Percentiles rank a stretch among this genome's conserved stretches.
These are phyloP conservation scores for Fraxinus platypoda DNA, from an alignment of 305 asterid species.

Conservation along the genomic window DNA sequence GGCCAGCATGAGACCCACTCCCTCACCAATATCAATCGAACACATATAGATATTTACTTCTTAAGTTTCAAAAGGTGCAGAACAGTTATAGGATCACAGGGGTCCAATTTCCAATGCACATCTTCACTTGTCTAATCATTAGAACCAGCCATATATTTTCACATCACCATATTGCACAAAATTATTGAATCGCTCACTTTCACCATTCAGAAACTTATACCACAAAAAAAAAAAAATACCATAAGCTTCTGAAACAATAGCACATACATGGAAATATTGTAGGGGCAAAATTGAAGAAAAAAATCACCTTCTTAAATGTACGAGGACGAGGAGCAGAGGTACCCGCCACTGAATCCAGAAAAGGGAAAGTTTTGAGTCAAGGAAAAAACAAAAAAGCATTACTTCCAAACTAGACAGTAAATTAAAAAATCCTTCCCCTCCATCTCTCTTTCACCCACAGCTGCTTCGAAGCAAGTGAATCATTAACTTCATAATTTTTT, in stretches of 20 bases:
- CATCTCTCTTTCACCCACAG: background rate
- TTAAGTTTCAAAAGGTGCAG: background rate
- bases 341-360: conserved; percentile 51
- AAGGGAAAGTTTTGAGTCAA: background rate
- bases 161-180: background rate
- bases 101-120: background rate
- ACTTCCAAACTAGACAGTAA: background rate
- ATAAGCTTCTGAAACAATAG: background rate
- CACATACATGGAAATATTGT: background rate
- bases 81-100: background rate
- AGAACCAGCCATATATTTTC: background rate
- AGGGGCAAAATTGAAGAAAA: background rate
- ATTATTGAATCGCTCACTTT: background rate
- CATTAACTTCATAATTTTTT: background rate
- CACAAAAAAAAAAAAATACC: background rate
- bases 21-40: background rate
- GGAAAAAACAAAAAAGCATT: background rate
- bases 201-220: background rate
- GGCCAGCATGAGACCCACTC: background rate
- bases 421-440: background rate
- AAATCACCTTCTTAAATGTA: conserved; percentile 52
- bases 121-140: background rate
- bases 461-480: background rate
- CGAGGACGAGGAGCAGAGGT: conserved; percentile 70
- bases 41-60: background rate